Evolutionary conservation across 306 rosid species (phyloP).

Genomic region (Hippophae rhamnoides): DNA sequence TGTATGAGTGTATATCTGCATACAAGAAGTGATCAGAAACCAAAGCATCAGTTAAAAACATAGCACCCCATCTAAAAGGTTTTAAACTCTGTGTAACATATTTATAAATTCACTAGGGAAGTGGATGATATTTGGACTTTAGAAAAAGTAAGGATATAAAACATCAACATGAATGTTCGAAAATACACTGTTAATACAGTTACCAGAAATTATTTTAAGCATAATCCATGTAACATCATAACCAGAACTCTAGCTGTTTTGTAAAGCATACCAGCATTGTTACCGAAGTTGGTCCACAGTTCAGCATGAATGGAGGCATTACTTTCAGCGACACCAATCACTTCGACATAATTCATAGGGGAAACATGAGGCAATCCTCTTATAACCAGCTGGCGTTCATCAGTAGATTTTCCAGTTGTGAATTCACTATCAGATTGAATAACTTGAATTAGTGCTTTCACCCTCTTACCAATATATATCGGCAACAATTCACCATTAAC

Average conservation of each 20-base stretch:
- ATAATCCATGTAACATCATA: neutral
- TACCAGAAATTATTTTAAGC: neutral
- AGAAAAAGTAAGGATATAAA: neutral
- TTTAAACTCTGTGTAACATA: no score
- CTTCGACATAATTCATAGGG: conserved; percentile 50
- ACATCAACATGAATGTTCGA: neutral
- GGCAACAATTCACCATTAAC: conserved; percentile 44
- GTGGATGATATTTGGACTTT: neutral
- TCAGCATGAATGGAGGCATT: conserved; percentile 52
- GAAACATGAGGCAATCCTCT: conserved; percentile 38
- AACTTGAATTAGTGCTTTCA: conserved; percentile 52
- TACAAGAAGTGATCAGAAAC: neutral
- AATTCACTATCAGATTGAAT: conserved; percentile 34
- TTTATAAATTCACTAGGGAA: no score
- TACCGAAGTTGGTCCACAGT: conserved; percentile 63
- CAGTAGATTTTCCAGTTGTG: conserved; percentile 54
- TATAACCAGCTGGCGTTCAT: conserved; percentile 45
- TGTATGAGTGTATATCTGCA: conserved; percentile 46
- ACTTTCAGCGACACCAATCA: conserved; percentile 49
- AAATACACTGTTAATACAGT: neutral
- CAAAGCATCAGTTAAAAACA: neutral
- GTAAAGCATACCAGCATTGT: conserved; percentile 37
- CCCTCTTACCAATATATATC: conserved; percentile 44
- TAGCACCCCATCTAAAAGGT: neutral
- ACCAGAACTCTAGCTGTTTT: neutral